Evolutionary conservation across 225 moss, liverwort and hornwort genomes (phyloP), one percentile per base, ranked within the genome.

Genomic region (Polytrichum commune): DNA sequence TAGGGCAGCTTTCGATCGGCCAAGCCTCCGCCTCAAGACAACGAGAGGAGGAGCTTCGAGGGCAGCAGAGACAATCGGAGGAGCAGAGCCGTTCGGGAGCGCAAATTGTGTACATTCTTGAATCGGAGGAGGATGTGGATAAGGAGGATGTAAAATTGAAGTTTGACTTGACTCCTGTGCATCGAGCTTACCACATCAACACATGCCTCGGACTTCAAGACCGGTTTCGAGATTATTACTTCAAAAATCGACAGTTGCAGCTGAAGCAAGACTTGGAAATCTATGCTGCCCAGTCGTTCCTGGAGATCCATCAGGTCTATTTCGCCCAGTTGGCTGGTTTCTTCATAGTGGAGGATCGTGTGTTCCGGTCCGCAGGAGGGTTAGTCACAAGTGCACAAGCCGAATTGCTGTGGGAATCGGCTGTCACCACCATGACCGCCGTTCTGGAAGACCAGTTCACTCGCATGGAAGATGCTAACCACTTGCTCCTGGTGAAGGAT

Each of bases 341-440:
- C 74, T 98, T 98, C 69, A 98, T 98, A 63, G 94, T 98, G 22
- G 97, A 98, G 72, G 95, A 94, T 74, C 92, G 97, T n/a, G 94
- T 95, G 62, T 83, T 97, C n/a, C 86, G 97, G 80, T 94, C 97
- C 67, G 93, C 94, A 23, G 94, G 97, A 46, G 94, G 91, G 5
- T 83, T 98, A 19, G 93, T 98, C 81, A 87, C 83, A 27, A 87
- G 70, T 54, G 83, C 86, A 29, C 89, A 90, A 73, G 91, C 94
- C 32, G 95, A 98, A 27, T 85, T 86, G 76, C 80, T 98, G 62
- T 98, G 97, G 97, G 97, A 98, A 79, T 92, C 92, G 22, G 97
- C 97, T 26, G 89, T 98, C 68, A 90, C 91, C 78, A 88, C 86
- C 74, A 86, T 98, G 81, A 94, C 86, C 60, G 80, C 90, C 29